These are phyloP conservation scores for Pseudognaphalium luteoalbum DNA, from an alignment of 129 eudicot species.

Conservation along the genomic window DNA sequence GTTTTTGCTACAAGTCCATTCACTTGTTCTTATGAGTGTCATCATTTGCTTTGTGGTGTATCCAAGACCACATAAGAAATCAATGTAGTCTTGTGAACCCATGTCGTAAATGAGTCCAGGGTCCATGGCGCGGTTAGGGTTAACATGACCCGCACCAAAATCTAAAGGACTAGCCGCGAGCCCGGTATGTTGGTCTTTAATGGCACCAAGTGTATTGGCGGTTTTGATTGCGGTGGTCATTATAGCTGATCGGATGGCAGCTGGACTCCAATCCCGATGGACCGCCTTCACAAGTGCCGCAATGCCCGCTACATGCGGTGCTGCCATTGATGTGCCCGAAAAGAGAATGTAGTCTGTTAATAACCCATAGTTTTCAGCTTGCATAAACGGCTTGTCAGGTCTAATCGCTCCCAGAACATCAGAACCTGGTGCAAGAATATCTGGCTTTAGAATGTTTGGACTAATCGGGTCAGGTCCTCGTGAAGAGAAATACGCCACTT, in stretches of 20 bases:
- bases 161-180: conserved; percentile 33
- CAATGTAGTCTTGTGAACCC: conserved; percentile 35
- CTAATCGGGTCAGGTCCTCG: conserved; percentile 48
- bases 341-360: conserved; percentile 35
- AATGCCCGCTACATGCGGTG: conserved; percentile 52
- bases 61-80: conserved; percentile 37
- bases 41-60: conserved; percentile 33
- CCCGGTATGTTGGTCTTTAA: conserved; percentile 26
- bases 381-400: conserved; percentile 37
- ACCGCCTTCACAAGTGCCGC: conserved; percentile 46
- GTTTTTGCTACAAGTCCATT: conserved; percentile 25
- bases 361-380: conserved; percentile 21
- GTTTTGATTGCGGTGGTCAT: conserved; percentile 46
- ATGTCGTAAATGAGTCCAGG: conserved; percentile 47
- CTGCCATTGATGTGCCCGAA: conserved; percentile 33
- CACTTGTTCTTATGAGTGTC: conserved; percentile 21
- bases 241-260: conserved; percentile 58
- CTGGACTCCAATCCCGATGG: conserved; percentile 57
- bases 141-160: conserved; percentile 42
- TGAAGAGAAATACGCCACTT: conserved; percentile 8
- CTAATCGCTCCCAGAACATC: conserved; percentile 43
- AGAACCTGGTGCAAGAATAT: conserved; percentile 58
- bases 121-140: conserved; percentile 40
- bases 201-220: conserved; percentile 28
- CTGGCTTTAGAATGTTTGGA: conserved; percentile 48